Evolutionary conservation across 345 rosid species (phyloP).

Genomic region (Trapa incisa): DNA sequence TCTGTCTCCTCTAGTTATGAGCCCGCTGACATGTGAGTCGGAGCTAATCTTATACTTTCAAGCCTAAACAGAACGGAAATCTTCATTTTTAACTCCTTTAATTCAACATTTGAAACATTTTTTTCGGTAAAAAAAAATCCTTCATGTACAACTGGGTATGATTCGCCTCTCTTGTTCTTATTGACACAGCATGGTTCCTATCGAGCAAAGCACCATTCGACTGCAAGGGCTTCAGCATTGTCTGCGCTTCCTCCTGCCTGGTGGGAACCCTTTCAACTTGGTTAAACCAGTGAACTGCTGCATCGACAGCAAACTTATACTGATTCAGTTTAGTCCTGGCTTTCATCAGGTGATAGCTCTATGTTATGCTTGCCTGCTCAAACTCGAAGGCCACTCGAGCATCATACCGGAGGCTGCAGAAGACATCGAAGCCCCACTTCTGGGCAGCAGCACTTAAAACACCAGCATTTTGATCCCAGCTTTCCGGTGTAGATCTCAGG

Average conservation of each 20-base stretch:
- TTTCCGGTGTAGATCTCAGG: not conserved
- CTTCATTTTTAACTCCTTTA: no score
- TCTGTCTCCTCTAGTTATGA: conserved; percentile 39
- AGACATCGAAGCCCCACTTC: conserved; percentile 13
- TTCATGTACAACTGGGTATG: no score
- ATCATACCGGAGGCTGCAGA: not conserved
- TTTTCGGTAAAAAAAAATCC: no score
- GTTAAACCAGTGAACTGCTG: not conserved
- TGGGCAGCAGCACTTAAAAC: not conserved
- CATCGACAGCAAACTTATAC: not conserved
- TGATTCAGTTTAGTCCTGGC: not conserved
- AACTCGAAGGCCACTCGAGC: conserved; percentile 7
- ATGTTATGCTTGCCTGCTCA: conserved; percentile 15
- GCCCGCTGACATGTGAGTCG: conserved; percentile 42
- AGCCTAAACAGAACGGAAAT: no score
- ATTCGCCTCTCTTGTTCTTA: not conserved
- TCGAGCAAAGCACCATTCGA: conserved; percentile 36
- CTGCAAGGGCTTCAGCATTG: conserved; percentile 44
- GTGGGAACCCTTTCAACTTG: conserved; percentile 10
- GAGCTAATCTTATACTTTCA: no score
- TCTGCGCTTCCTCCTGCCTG: conserved; percentile 38
- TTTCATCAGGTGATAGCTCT: conserved; percentile 12
- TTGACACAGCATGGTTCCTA: conserved; percentile 35
- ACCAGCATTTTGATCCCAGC: not conserved
- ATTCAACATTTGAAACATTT: no score